A percentile compares a stretch with the other conserved stretches of the same genome.
These are phyloP conservation scores for Scytalidium sp. DNA, from an alignment of 2,329 filamentous ascomycete species.

Conservation along the genomic window DNA sequence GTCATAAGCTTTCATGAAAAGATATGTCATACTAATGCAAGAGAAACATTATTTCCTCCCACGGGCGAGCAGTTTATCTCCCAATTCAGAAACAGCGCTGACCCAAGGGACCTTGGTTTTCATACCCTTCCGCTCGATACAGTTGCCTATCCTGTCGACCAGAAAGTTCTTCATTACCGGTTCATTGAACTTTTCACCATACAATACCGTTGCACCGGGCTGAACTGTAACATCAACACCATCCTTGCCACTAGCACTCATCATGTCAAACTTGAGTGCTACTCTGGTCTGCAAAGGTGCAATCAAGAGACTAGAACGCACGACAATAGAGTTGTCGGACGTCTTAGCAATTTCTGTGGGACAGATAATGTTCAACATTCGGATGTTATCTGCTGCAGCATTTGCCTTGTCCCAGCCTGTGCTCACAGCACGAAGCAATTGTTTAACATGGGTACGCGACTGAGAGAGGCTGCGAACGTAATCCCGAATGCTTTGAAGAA, in stretches of 20 bases:
- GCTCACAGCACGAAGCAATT: slow-evolving; percentile 58
- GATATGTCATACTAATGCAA: not conserved
- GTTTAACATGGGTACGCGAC: slow-evolving; percentile 50
- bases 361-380: slow-evolving; percentile 59
- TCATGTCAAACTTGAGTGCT: slow-evolving; percentile 57
- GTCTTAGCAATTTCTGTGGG: slow-evolving; percentile 62
- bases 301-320: slow-evolving; percentile 62
- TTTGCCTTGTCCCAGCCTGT: slow-evolving; percentile 64
- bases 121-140: slow-evolving; percentile 28
- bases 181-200: slow-evolving; percentile 75
- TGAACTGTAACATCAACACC: slow-evolving; percentile 53
- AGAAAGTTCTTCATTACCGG: slow-evolving; percentile 74
- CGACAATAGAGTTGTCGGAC: slow-evolving; percentile 61
- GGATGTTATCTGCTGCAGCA: slow-evolving; percentile 57
- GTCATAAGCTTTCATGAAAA: not conserved
- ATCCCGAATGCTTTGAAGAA: slow-evolving; percentile 69
- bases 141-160: slow-evolving; percentile 45
- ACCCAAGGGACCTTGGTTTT: slow-evolving; percentile 47
- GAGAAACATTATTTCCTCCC: slow-evolving; percentile 42
- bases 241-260: slow-evolving; percentile 39
- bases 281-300: slow-evolving; percentile 66
- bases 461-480: slow-evolving; percentile 62
- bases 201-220: slow-evolving; percentile 61
- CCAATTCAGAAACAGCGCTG: slow-evolving; percentile 52
- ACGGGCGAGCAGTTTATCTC: slow-evolving; percentile 51